Conservation (phyloP, 257 asterid genomes). For the Gentiana macrophylla region DNA sequence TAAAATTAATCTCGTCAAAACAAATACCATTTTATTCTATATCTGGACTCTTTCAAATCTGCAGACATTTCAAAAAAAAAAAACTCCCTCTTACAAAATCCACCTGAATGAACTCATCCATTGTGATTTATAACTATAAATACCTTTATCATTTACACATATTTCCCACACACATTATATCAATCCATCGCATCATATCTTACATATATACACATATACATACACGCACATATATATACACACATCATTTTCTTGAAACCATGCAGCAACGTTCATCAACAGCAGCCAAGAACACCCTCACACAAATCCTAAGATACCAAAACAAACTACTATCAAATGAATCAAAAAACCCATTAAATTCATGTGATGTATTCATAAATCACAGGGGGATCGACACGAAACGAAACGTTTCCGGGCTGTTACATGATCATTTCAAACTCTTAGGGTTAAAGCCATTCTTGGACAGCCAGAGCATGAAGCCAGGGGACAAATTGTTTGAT, state of each 20-base stretch:
- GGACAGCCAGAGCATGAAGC: conserved; percentile 83
- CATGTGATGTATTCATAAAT: conserved; percentile 72
- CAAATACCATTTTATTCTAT: conserved; percentile 26
- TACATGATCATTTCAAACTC: conserved; percentile 42
- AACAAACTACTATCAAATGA: background rate
- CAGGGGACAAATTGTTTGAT: conserved; percentile 67
- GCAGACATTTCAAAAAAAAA: conserved; percentile 12
- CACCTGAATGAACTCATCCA: conserved; percentile 3
- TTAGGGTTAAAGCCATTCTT: conserved; percentile 43
- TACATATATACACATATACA: too few species aligned
- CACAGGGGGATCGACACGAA: conserved; percentile 81
- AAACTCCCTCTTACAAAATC: conserved; percentile 20
- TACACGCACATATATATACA: background rate
- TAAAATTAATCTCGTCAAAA: conserved; percentile 15
- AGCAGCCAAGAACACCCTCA: conserved; percentile 21
- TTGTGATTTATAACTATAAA: conserved; percentile 16
- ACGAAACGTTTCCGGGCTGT: conserved; percentile 58
- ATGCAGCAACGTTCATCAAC: conserved; percentile 58
- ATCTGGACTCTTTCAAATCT: conserved; percentile 36
- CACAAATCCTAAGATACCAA: conserved; percentile 17
- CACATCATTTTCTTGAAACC: conserved; percentile 7
- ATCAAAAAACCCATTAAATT: background rate
- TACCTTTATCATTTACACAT: background rate
- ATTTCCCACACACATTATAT: background rate
- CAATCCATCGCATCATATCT: too few species aligned